Percentiles rank a stretch among this genome's conserved stretches.
phyloP scores from a whole-genome alignment of 257 asterid species.

The Cordia subcordata region DNA sequence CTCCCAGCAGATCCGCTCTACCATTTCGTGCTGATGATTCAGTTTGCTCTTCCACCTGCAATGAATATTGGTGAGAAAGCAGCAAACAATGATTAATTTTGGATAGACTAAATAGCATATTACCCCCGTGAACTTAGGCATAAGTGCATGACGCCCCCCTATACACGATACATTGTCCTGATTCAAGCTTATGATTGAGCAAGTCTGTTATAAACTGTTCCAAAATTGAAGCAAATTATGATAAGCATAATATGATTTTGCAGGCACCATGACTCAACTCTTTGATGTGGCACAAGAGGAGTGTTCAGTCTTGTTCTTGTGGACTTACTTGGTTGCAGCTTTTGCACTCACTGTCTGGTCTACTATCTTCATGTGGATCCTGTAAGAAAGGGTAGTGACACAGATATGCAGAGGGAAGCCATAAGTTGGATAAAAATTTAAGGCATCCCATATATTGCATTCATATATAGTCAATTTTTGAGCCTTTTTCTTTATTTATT shows the following conservation, averaged over 20 bases:
- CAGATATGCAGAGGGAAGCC: not conserved
- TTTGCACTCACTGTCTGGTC: constrained; percentile 84
- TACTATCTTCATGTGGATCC: constrained; percentile 83
- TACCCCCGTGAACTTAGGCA: no score
- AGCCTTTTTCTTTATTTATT: not conserved
- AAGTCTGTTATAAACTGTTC: not conserved
- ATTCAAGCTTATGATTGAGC: no score
- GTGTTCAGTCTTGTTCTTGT: constrained; percentile 70
- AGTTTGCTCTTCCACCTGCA: constrained; percentile 87
- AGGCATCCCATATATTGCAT: not conserved
- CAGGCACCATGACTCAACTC: constrained; percentile 90
- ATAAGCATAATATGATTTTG: constrained; percentile 2
- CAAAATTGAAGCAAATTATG: no score
- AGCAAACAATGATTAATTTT: not conserved
- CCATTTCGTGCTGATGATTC: constrained; percentile 78
- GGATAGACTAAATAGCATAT: not conserved
- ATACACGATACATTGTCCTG: no score
- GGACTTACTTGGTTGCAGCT: constrained; percentile 83
- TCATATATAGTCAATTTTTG: constrained; percentile 2
- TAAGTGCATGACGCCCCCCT: no score
- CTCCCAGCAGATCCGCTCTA: constrained; percentile 80
- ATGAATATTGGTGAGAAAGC: constrained; percentile 59
- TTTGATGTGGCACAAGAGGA: constrained; percentile 91
- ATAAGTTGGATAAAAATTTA: not conserved
- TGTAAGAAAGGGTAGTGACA: constrained; percentile 9